Evolutionary conservation across 2,329 filamentous ascomycete species (phyloP).

Genomic region (Neofusicoccum ribis): DNA sequence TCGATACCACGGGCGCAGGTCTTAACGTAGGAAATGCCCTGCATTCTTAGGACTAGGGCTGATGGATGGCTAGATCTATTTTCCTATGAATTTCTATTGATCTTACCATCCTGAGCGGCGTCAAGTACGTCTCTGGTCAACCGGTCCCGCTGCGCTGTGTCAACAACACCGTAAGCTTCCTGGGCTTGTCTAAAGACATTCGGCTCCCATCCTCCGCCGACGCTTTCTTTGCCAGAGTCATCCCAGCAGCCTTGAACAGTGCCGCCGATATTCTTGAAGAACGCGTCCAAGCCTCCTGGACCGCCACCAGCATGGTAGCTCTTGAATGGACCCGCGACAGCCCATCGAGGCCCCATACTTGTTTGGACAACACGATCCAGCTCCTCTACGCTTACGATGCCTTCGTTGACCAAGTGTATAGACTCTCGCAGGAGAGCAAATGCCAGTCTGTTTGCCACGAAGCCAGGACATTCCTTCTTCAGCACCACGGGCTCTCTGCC

Average conservation of each 20-base stretch:
- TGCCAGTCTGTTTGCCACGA: conserved; percentile 59
- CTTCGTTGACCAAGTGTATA: conserved; percentile 54
- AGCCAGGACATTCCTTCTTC: conserved; percentile 54
- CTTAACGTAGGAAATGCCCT: no score
- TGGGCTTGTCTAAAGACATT: conserved; percentile 48
- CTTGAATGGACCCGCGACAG: conserved; percentile 58
- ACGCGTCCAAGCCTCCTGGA: conserved; percentile 51
- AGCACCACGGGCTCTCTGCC: conserved; percentile 51
- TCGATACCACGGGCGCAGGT: no score
- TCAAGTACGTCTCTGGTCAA: conserved; percentile 45
- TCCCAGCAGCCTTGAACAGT: conserved; percentile 58
- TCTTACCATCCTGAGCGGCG: conserved; percentile 29
- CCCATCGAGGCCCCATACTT: conserved; percentile 57
- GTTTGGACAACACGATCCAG: conserved; percentile 55
- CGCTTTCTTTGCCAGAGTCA: conserved; percentile 46
- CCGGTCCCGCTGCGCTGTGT: conserved; percentile 42
- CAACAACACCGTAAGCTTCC: conserved; percentile 49
- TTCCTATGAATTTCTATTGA: background rate
- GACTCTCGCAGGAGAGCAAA: conserved; percentile 59
- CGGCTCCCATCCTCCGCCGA: conserved; percentile 49
- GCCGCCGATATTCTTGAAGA: conserved; percentile 58
- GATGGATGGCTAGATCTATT: background rate
- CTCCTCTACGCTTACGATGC: conserved; percentile 55
- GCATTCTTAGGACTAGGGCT: background rate
- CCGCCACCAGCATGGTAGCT: conserved; percentile 62